phyloP scores from a whole-genome alignment of 805 yeast species.

The Candida bentonensis region DNA sequence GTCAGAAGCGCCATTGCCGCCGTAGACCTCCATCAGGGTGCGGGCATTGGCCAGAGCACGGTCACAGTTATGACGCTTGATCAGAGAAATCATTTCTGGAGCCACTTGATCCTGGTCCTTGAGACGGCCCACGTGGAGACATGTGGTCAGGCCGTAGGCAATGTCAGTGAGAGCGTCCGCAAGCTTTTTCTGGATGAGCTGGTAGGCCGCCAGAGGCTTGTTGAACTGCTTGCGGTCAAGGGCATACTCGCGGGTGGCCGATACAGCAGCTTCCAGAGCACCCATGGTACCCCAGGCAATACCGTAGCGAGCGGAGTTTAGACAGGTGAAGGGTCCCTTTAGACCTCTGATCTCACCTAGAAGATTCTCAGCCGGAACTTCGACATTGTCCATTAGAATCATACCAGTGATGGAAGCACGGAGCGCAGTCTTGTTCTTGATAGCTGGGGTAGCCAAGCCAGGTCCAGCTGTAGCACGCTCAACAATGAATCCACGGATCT shows the following conservation, averaged over 20 bases:
- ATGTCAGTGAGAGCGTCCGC: slow-evolving; percentile 29
- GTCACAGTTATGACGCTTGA: slow-evolving; percentile 31
- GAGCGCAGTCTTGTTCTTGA: slow-evolving; percentile 25
- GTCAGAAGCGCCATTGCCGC: slow-evolving; percentile 31
- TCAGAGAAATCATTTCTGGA: slow-evolving; percentile 31
- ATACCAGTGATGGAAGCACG: slow-evolving; percentile 31
- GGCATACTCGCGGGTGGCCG: slow-evolving; percentile 24
- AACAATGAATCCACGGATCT: slow-evolving; percentile 28
- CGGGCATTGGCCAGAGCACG: slow-evolving; percentile 25
- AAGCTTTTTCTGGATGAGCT: slow-evolving; percentile 28
- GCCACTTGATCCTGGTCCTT: slow-evolving; percentile 24
- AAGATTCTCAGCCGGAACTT: slow-evolving; percentile 29
- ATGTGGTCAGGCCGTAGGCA: slow-evolving; percentile 25
- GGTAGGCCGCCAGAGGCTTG: slow-evolving; percentile 27
- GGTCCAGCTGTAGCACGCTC: slow-evolving; percentile 22
- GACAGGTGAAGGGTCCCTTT: slow-evolving; percentile 32
- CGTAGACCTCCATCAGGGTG: slow-evolving; percentile 28
- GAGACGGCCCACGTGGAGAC: slow-evolving; percentile 28
- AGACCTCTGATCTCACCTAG: slow-evolving; percentile 25
- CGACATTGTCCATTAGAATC: slow-evolving; percentile 30
- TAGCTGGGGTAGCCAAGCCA: slow-evolving; percentile 27
- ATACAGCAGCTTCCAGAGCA: slow-evolving; percentile 28
- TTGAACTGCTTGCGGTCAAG: slow-evolving; percentile 28
- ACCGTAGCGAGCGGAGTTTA: slow-evolving; percentile 29
- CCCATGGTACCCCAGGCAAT: slow-evolving; percentile 33